Conservation (phyloP, 2,329 filamentous ascomycete species). For the Trichoderma oligosporum region DNA sequence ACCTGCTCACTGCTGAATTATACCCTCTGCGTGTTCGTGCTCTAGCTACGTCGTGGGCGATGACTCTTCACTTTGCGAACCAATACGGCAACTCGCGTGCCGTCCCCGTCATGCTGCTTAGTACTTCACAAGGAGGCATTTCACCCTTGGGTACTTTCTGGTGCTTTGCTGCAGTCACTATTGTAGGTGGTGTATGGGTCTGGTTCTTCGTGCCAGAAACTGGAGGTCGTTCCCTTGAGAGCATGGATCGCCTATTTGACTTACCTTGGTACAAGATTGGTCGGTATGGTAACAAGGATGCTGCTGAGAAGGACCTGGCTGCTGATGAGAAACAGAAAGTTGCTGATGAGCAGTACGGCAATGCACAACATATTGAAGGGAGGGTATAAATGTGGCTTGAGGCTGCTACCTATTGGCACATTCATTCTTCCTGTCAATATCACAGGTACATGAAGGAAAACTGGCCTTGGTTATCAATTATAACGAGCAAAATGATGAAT, state of each 20-base stretch:
- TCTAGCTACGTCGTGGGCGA: conserved; percentile 65
- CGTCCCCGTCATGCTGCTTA: conserved; percentile 69
- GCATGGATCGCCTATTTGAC: conserved; percentile 68
- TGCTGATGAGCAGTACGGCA: conserved; percentile 32
- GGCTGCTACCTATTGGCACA: background rate
- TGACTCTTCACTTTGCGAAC: conserved; percentile 76
- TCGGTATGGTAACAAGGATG: conserved; percentile 49
- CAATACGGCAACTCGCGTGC: conserved; percentile 75
- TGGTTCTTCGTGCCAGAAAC: conserved; percentile 72
- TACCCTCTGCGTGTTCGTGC: conserved; percentile 73
- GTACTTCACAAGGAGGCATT: conserved; percentile 43
- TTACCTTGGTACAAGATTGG: conserved; percentile 75
- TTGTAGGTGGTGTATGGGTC: conserved; percentile 66
- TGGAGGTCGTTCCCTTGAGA: conserved; percentile 60
- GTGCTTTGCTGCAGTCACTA: conserved; percentile 67
- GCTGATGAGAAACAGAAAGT: conserved; percentile 43
- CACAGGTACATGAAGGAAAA: background rate
- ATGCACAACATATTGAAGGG: conserved; percentile 37
- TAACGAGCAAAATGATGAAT: background rate
- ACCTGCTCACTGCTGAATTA: conserved; percentile 72
- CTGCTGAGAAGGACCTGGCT: conserved; percentile 43
- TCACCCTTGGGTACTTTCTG: conserved; percentile 67
- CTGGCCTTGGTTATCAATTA: background rate
- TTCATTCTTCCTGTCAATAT: background rate
- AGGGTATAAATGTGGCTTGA: conserved; percentile 17